These are phyloP conservation scores for Primulina huaijiensis DNA, from an alignment of 257 asterid species.

Conservation along the genomic window DNA sequence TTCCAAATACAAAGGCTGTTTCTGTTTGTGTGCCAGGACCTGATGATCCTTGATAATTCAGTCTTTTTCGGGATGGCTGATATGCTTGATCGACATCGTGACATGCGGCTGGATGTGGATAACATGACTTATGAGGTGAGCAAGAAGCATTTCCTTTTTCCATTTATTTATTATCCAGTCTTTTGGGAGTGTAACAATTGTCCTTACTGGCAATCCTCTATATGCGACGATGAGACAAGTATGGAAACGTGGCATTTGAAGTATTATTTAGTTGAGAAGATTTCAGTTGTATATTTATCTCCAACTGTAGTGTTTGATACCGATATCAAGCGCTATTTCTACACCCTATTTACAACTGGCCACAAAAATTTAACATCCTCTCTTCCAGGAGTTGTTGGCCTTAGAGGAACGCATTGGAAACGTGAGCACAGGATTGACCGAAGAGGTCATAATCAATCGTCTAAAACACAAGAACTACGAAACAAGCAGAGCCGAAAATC, in stretches of 20 bases:
- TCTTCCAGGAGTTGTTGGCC: conserved; percentile 57
- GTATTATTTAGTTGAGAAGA: background rate
- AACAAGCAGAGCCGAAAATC: conserved; percentile 19
- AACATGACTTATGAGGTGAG: conserved; percentile 73
- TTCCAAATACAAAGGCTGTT: background rate
- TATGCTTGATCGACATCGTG: conserved; percentile 59
- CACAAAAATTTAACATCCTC: background rate
- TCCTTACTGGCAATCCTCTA: background rate
- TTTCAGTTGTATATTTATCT: background rate
- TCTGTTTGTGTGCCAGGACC: conserved; percentile 36
- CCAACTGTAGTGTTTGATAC: background rate
- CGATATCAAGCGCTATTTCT: too few species aligned
- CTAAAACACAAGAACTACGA: conserved; percentile 40
- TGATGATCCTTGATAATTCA: conserved; percentile 55
- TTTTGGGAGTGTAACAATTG: background rate
- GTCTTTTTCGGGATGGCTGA: conserved; percentile 58
- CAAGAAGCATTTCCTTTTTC: background rate
- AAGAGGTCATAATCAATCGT: conserved; percentile 37
- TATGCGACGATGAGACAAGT: background rate
- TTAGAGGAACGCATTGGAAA: conserved; percentile 69
- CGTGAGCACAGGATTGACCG: conserved; percentile 64
- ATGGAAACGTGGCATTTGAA: too few species aligned
- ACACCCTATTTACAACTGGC: background rate
- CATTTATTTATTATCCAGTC: background rate
- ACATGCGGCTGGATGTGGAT: conserved; percentile 69